Conservation (phyloP, 345 rosid genomes). For the Theobroma cacao region DNA sequence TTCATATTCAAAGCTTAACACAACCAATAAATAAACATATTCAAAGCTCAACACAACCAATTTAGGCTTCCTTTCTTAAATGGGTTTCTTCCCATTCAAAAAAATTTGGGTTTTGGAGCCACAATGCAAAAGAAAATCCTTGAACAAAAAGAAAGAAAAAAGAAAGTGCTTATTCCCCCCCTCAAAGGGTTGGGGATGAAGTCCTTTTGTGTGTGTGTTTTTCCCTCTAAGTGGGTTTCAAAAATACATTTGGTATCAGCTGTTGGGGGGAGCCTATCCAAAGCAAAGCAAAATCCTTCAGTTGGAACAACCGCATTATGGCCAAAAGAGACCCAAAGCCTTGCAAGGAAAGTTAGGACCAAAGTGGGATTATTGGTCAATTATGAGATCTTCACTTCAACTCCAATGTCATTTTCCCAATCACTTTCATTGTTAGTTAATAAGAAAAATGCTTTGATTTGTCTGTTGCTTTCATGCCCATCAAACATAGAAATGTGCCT, state of each 20-base stretch:
- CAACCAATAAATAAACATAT: not conserved
- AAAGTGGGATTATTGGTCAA: not conserved
- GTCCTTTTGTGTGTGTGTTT: not conserved
- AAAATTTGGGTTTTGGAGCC: no score
- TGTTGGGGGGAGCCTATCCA: conserved; percentile 16
- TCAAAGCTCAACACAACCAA: not conserved
- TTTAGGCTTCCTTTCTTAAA: not conserved
- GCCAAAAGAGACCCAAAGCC: conserved; percentile 9
- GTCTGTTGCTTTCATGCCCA: not conserved
- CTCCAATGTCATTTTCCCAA: conserved; percentile 23
- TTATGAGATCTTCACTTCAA: conserved; percentile 20
- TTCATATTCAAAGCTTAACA: not conserved
- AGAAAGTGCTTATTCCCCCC: no score
- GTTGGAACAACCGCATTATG: conserved; percentile 46
- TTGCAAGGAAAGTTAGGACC: conserved; percentile 31
- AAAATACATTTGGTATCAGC: conserved; percentile 12
- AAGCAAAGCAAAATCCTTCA: not conserved
- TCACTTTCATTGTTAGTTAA: conserved; percentile 20
- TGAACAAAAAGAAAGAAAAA: no score
- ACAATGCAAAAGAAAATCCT: no score
- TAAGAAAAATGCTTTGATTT: not conserved
- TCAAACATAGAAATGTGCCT: not conserved
- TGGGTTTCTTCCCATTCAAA: not conserved
- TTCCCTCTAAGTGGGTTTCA: conserved; percentile 21
- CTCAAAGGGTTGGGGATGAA: no score